Evolutionary conservation across 192 early-diverging fungal genomes (phyloP), one percentile per base, ranked within the genome.

Genomic region (Chytriomyces hyalinus): DNA sequence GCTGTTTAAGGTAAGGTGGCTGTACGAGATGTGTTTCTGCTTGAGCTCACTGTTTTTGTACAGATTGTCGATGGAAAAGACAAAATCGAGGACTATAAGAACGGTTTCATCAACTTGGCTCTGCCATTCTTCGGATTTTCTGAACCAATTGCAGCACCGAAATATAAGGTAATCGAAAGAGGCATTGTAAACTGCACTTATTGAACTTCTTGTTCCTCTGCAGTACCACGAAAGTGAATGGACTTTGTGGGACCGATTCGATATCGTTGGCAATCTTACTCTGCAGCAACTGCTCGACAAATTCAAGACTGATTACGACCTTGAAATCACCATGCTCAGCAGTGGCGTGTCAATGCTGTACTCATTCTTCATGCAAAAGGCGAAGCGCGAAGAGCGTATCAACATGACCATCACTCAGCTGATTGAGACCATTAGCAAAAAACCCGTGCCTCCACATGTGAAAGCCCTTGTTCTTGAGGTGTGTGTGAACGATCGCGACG

Each of bases 121-220:
- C 81, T 99, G 69, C 97, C 98, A 26, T 98, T 99, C 92, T 95
- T 98, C 90, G 97, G 93, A 24, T 99, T 99, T 83, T 99, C 98
- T 24, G 98, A 99, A 80, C 98, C 98, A 10, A 95, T 99, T 80
- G 90, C 92, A 17, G 93, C 93, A 5, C 92, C 86, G n/a, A 94
- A 91, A 80, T 84, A 89, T 67, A 91, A 96, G 80, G 84, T 85
- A 43, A 15, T 20, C 68, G 70, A 24, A n/a, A 43, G 9, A 3
- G 20, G 20, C 17, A 43, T 24, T 17, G 20, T 43, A 60, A 17
- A 46, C 7, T 79, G 13, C 26, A 50, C 78, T 17, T 49, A 47
- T 75, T 47, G n/a, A 62, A 20, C 10, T 64, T 50, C 1, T 22
- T 69, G 17, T 47, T 24, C 7, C 8, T 43, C 44, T 11, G 20